These are phyloP conservation scores for Coemansia sp. DNA, from an alignment of 192 early-diverging fungal genomes.

Conservation along the genomic window DNA sequence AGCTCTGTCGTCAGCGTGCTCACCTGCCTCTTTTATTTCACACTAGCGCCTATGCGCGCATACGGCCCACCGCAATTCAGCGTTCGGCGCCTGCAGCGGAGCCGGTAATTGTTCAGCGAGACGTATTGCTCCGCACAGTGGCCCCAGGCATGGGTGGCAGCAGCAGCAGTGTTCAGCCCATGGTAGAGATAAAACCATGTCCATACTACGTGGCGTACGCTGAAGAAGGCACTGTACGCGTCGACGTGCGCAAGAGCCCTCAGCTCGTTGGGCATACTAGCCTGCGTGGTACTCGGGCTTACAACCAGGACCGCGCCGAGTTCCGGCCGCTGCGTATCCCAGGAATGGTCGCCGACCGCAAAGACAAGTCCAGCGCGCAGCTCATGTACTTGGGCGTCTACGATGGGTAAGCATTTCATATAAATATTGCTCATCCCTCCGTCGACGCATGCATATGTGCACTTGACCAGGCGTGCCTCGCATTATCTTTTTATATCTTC, in stretches of 20 bases:
- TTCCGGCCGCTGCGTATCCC: constrained; percentile 52
- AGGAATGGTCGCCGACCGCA: constrained; percentile 47
- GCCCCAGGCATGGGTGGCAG: not conserved
- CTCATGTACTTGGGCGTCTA: constrained; percentile 49
- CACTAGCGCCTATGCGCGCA: constrained; percentile 10
- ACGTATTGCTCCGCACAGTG: not conserved
- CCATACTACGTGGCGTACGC: constrained; percentile 52
- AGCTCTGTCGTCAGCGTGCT: not conserved
- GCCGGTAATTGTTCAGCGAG: not conserved
- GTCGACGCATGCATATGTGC: not conserved
- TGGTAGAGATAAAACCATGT: constrained; percentile 7
- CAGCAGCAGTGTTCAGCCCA: constrained; percentile 6
- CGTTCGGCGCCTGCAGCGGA: constrained; percentile 10
- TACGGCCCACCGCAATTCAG: not conserved
- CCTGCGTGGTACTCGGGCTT: constrained; percentile 41
- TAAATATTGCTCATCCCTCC: not conserved
- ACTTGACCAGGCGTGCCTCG: not conserved
- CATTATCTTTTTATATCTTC: not conserved
- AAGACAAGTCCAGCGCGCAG: constrained; percentile 47
- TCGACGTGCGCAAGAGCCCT: constrained; percentile 52
- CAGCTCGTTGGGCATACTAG: constrained; percentile 43
- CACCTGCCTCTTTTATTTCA: not conserved
- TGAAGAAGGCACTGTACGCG: constrained; percentile 45
- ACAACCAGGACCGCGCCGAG: constrained; percentile 53
- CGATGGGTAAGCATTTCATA: constrained; percentile 35